Base-by-base conservation (phyloP, 75 land plant genomes). In the Cryptomeria japonica region DNA sequence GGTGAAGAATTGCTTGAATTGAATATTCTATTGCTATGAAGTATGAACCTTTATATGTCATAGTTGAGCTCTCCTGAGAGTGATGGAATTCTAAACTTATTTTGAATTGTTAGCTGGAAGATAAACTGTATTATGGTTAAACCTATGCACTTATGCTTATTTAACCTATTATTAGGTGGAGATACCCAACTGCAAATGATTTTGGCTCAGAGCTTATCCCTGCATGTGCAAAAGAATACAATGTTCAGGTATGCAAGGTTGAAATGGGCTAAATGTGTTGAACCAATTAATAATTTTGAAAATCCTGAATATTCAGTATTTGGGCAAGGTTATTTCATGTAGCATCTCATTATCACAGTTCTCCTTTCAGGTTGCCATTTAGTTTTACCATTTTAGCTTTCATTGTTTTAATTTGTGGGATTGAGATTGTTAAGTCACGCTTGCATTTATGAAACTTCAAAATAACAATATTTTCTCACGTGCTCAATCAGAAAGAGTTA, bases 191-290 rank as follows among this genome's bases (percentile, higher is more conserved):
- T 64, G 82, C 94, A 28, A 92, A 93, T 89, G 94, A 93, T 58
- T 93, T 93, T 90, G 94, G 94, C 34, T 89, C 89, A 39, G 92
- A 93, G 70, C 92, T 93, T 38, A 93, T 93, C 84, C 94, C 94
- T 22, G 91, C 90, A 22, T 86, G 91, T 41, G 44, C 91, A 37
- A 90, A 90, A 38, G 93, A 93, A 51, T 90, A 88, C 88, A 86
- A 92, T 88, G 93, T 93, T 46, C 93, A 92, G 91, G 94, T 93
- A 83, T 58, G 76, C n/a, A 70, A 32, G 39, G 46, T 18, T 86
- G 87, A 84, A 47, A 86, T 87, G 19, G 53, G 49, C 39, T 44
- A 25, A 82, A n/a, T 28, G 46, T 8, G 4, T 82, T 9, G 36
- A 44, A 44, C 12, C 53, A n/a, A 38, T 82, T 44, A 32, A 82